Evolutionary conservation across 2,329 filamentous ascomycete species (phyloP).

Genomic region (Phoma herbarum): DNA sequence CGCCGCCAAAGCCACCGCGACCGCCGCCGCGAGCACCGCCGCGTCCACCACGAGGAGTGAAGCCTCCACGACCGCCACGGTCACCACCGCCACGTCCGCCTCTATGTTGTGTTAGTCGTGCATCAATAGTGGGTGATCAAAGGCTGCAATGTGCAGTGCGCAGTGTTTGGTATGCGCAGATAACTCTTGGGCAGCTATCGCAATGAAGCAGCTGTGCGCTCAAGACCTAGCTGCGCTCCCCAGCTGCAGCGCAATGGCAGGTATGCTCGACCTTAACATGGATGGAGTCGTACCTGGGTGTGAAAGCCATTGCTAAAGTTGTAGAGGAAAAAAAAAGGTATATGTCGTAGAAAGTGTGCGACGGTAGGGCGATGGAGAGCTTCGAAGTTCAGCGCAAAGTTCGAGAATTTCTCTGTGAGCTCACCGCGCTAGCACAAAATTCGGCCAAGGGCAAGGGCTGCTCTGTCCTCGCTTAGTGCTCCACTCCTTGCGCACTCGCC

Average conservation of each 20-base stretch:
- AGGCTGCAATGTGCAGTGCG: slow-evolving; percentile 17
- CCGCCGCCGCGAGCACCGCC: slow-evolving; percentile 47
- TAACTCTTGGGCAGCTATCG: slow-evolving; percentile 8
- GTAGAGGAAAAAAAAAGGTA: slow-evolving; percentile 4
- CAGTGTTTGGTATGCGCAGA: slow-evolving; percentile 12
- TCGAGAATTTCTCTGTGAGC: slow-evolving; percentile 27
- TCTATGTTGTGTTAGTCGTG: slow-evolving; percentile 28
- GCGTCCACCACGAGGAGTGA: slow-evolving; percentile 25
- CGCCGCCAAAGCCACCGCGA: slow-evolving; percentile 38
- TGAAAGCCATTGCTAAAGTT: slow-evolving; percentile 40
- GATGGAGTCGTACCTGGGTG: slow-evolving; percentile 38
- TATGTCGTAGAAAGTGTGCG: slow-evolving; percentile 5
- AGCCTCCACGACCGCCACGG: slow-evolving; percentile 29
- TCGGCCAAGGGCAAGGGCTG: slow-evolving; percentile 10
- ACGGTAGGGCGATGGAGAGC: slow-evolving; percentile 9
- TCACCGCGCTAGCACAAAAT: slow-evolving; percentile 17
- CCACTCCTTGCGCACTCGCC: slow-evolving; percentile 32
- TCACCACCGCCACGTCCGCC: slow-evolving; percentile 49
- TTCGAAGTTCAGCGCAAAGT: slow-evolving; percentile 15
- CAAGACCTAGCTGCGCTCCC: slow-evolving; percentile 17
- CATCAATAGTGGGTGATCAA: slow-evolving; percentile 7
- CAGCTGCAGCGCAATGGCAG: slow-evolving; percentile 25
- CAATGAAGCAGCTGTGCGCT: slow-evolving; percentile 6
- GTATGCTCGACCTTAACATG: slow-evolving; percentile 25
- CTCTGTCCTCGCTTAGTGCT: slow-evolving; percentile 20